Base-by-base conservation (phyloP, 768 basidiomycete species). In the Phlegmacium glaucopus region DNA sequence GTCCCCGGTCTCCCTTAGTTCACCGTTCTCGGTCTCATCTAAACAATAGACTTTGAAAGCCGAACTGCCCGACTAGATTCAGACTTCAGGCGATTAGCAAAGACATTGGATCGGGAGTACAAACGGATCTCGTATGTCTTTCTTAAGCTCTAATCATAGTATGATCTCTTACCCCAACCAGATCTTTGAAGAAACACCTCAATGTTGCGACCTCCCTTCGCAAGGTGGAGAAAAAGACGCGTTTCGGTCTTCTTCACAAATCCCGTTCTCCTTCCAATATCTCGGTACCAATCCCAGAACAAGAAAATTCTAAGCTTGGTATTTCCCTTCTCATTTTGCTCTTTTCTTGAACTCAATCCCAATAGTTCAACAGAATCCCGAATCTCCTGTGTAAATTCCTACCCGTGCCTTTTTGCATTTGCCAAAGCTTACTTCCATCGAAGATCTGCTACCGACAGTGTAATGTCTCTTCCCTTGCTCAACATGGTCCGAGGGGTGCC, bases 401-500 rank as follows among this genome's bases (percentile, higher is more conserved):
- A 42, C 40, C 34, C 18, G 43, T 39, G 42, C 38, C 41, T 45
- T 47, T n/a, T 49, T 39, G 41, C 18, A 28, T 16, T 39, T 30
- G 36, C 41, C 37, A 35, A 36, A 34, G 51, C 56, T 32, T 49
- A 43, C 27, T n/a, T 28, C 10, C 53, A 28, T 29, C 46, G 41
- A 50, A 75, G 74, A 18, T 71, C 72, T 44, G 71, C 73, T 40
- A 66, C 68, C 26, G 67, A 68, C 39, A 78, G 76, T 45, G 76
- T 78, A 28, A 72, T 72, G 54, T 76, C 75, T 11, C 62, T 78
- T n/a, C 76, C 76, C 17, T 63, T 72, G 46, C 62, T 78, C 47
- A 71, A 68, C 49, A 68, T 72, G 62, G 65, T 78, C 30, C 65
- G 74, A 30, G 68, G 68, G 46, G 76, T 78, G 12, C 77, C 77